Percentiles rank a stretch among this genome's conserved stretches.
These are phyloP conservation scores for Dalechampia spathulata DNA, from an alignment of 441 rosid genomes.

Conservation along the genomic window DNA sequence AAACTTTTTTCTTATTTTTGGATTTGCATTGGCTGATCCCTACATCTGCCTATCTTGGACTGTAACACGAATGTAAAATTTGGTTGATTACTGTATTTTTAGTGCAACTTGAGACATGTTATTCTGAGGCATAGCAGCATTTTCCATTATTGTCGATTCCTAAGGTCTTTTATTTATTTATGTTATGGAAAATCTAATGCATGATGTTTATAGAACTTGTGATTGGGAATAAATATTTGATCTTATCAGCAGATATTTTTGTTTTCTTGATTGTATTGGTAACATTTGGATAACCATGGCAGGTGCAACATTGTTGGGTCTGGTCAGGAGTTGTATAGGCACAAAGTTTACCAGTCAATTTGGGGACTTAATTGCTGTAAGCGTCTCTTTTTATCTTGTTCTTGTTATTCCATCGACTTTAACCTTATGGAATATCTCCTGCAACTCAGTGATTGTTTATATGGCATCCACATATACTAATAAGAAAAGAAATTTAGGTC, in stretches of 20 bases:
- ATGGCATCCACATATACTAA: too few species aligned
- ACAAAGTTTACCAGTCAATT: conserved; percentile 95
- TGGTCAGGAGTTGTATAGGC: conserved; percentile 88
- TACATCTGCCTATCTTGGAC: not conserved
- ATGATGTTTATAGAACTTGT: not conserved
- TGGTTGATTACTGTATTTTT: not conserved
- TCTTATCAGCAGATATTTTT: not conserved
- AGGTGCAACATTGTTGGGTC: conserved; percentile 69
- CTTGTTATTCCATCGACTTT: too few species aligned
- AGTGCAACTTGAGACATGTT: too few species aligned
- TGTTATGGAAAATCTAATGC: not conserved
- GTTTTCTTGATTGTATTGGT: not conserved
- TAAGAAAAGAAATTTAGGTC: too few species aligned
- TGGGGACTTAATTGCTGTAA: conserved; percentile 92
- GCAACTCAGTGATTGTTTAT: too few species aligned
- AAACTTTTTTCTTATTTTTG: too few species aligned
- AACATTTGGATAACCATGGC: conserved; percentile 13
- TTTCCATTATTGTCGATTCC: too few species aligned
- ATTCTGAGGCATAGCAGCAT: too few species aligned
- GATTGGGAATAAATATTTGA: not conserved
- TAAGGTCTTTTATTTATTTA: not conserved
- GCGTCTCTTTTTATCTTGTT: conserved; percentile 16
- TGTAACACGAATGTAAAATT: not conserved
- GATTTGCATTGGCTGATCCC: too few species aligned
- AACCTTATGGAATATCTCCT: too few species aligned